These are phyloP conservation scores for Blastobotrys serpentis DNA, from an alignment of 1,139 yeast species.

Conservation along the genomic window DNA sequence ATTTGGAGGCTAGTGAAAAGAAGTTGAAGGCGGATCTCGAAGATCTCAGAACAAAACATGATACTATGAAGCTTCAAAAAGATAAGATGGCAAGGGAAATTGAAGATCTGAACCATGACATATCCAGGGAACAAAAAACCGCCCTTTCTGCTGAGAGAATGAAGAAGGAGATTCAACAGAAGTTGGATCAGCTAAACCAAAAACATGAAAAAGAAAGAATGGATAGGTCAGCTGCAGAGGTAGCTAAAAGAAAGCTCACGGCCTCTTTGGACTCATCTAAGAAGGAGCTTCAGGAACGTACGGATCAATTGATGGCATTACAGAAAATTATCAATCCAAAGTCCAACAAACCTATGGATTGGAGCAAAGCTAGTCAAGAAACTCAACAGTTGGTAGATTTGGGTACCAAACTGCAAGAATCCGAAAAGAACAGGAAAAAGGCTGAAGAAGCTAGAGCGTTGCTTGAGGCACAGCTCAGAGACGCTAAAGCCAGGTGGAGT, in stretches of 20 bases:
- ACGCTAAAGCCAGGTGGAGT: conserved; percentile 33
- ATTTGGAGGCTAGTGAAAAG: conserved; percentile 44
- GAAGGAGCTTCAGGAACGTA: conserved; percentile 31
- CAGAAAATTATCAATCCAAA: conserved; percentile 31
- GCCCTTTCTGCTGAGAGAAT: conserved; percentile 30
- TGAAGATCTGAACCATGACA: conserved; percentile 53
- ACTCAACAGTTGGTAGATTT: conserved; percentile 32
- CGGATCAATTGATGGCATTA: conserved; percentile 30
- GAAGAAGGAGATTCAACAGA: conserved; percentile 27
- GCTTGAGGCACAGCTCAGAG: conserved; percentile 35
- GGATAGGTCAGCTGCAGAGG: conserved; percentile 34
- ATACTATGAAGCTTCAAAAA: conserved; percentile 30
- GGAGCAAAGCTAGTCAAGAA: conserved; percentile 23
- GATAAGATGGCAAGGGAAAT: conserved; percentile 81
- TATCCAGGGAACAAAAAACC: conserved; percentile 32
- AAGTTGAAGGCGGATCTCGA: conserved; percentile 36
- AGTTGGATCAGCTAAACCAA: conserved; percentile 27
- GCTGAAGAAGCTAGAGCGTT: conserved; percentile 33
- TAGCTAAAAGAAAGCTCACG: conserved; percentile 31
- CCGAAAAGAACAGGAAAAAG: conserved; percentile 32
- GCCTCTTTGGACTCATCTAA: conserved; percentile 29
- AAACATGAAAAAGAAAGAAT: conserved; percentile 30
- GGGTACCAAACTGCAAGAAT: conserved; percentile 31
- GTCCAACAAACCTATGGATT: conserved; percentile 23
- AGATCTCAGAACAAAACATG: conserved; percentile 26